Percentiles rank a stretch among this genome's conserved stretches.
Evolutionary conservation across 2,329 filamentous ascomycete genomes (phyloP).

Genomic region (Zymoseptoria crescenta): DNA sequence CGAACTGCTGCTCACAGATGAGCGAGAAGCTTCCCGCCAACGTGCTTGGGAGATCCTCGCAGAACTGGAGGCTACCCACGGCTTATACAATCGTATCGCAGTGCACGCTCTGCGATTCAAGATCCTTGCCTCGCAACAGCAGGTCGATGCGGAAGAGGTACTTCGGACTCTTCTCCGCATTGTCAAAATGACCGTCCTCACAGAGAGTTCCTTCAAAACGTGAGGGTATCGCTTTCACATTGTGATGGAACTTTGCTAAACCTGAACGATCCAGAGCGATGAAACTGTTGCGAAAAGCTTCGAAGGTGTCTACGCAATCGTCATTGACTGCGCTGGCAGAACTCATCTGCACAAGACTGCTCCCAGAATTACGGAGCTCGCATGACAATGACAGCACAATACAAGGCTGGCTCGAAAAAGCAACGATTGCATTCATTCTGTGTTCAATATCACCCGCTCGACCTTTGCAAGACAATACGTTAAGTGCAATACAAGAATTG

Average conservation of each 20-base stretch:
- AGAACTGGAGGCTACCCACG: slow-evolving; percentile 56
- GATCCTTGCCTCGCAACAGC: slow-evolving; percentile 45
- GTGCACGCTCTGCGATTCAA: slow-evolving; percentile 63
- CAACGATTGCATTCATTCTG: slow-evolving; percentile 60
- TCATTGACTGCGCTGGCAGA: slow-evolving; percentile 47
- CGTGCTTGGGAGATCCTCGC: slow-evolving; percentile 52
- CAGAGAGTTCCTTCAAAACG: slow-evolving; percentile 56
- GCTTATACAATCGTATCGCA: slow-evolving; percentile 49
- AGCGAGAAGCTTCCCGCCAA: slow-evolving; percentile 38
- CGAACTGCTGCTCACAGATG: slow-evolving; percentile 26
- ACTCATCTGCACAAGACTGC: slow-evolving; percentile 53
- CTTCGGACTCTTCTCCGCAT: slow-evolving; percentile 52
- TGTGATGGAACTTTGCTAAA: not conserved
- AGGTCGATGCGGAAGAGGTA: slow-evolving; percentile 34
- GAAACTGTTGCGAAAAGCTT: slow-evolving; percentile 59
- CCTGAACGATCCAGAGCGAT: slow-evolving; percentile 42
- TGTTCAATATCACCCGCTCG: slow-evolving; percentile 46
- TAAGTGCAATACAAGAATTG: slow-evolving; percentile 36
- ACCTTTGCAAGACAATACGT: slow-evolving; percentile 16
- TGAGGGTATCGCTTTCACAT: slow-evolving; percentile 20
- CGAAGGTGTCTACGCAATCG: slow-evolving; percentile 25
- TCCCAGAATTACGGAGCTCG: slow-evolving; percentile 33
- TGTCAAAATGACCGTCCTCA: slow-evolving; percentile 52
- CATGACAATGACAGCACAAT: slow-evolving; percentile 23
- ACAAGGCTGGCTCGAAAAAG: slow-evolving; percentile 58